phyloP scores from a whole-genome alignment of 2,329 filamentous ascomycete species.

The Aspergillus sp. region DNA sequence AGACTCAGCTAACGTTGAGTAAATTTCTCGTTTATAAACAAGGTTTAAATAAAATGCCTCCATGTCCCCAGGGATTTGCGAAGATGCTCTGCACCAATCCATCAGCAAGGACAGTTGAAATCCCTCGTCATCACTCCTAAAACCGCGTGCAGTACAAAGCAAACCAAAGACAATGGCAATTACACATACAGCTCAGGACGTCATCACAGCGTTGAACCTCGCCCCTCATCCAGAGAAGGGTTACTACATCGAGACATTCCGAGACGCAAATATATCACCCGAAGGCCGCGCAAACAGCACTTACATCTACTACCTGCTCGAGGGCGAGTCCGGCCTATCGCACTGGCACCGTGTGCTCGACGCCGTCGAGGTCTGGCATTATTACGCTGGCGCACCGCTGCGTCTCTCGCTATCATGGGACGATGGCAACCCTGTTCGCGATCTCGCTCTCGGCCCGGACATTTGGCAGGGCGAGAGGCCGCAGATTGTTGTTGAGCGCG shows the following conservation, averaged over 20 bases:
- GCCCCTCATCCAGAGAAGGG: conserved; percentile 3
- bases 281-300: background rate
- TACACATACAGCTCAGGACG: background rate
- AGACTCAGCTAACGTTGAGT: too few species aligned
- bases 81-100: too few species aligned
- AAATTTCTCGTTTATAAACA: too few species aligned
- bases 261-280: background rate
- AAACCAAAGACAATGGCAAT: background rate
- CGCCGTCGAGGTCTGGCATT: conserved; percentile 5
- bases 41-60: too few species aligned
- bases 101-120: background rate
- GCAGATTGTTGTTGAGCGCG: conserved; percentile 1
- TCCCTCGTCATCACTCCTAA: background rate
- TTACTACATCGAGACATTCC: conserved; percentile 5
- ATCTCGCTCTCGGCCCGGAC: background rate
- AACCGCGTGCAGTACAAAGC: background rate
- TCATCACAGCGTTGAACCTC: background rate
- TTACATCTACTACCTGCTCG: conserved; percentile 5
- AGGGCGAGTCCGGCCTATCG: background rate
- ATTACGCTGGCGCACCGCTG: background rate
- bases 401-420: background rate
- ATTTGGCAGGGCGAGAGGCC: background rate
- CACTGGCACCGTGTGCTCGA: conserved; percentile 5
- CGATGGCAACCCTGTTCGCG: background rate
- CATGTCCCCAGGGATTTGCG: too few species aligned